These are phyloP conservation scores for Nakataea oryzae DNA, from an alignment of 2,329 filamentous ascomycete species.

Conservation along the genomic window DNA sequence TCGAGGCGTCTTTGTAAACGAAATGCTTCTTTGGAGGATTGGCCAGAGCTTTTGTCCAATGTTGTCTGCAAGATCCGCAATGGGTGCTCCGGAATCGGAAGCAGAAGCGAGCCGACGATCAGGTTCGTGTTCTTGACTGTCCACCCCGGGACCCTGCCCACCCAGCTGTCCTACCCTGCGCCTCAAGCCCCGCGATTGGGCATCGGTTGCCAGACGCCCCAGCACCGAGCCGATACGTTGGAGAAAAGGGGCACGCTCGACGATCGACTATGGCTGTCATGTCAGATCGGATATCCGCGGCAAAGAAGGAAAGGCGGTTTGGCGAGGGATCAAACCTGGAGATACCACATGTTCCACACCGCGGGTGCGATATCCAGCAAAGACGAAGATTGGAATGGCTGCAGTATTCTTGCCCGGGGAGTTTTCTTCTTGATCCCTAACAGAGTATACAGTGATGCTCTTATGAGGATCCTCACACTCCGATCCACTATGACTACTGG, in stretches of 20 bases:
- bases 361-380: constrained; percentile 11
- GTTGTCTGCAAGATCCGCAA: not conserved
- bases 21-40: not conserved
- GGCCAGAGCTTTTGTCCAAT: constrained; percentile 1
- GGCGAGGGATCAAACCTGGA: constrained; percentile 6
- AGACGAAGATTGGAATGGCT: not conserved
- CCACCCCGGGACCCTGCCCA: no score
- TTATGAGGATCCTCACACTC: not conserved
- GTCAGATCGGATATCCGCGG: not conserved
- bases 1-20: not conserved
- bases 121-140: not conserved
- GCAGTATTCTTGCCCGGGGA: constrained; percentile 2
- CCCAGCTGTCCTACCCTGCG: constrained; percentile 4
- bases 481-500: not conserved
- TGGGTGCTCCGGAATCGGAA: not conserved
- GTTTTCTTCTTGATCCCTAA: constrained; percentile 5
- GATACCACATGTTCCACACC: constrained; percentile 10
- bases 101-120: not conserved
- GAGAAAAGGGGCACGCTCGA: not conserved
- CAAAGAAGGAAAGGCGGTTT: not conserved
- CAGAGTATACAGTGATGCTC: constrained; percentile 3
- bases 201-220: constrained; percentile 4
- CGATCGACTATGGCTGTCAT: not conserved
- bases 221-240: constrained; percentile 6
- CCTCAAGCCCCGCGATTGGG: constrained; percentile 7